phyloP scores from a whole-genome alignment of 1,284 basidiomycete genomes.

The Cryptococcus deneoformans region DNA sequence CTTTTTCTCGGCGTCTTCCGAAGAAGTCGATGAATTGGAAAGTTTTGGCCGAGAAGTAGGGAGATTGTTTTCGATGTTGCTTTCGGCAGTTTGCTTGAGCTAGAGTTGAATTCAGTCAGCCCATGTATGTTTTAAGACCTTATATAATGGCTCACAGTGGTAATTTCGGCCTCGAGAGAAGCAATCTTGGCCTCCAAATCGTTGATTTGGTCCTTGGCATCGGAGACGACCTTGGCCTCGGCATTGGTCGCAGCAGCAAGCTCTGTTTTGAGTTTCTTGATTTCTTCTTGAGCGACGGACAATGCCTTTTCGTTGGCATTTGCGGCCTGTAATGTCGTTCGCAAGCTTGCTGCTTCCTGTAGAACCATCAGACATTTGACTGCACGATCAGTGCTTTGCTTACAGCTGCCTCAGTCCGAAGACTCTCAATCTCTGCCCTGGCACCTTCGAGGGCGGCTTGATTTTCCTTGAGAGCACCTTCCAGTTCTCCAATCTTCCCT shows the following conservation, averaged over 20 bases:
- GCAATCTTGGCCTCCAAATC: constrained; percentile 28
- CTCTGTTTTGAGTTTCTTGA: constrained; percentile 21
- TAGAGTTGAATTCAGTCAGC: neutral
- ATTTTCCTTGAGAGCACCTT: constrained; percentile 83
- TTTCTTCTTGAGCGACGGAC: constrained; percentile 29
- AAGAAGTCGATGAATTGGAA: constrained; percentile 11
- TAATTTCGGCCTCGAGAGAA: constrained; percentile 31
- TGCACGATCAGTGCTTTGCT: constrained; percentile 39
- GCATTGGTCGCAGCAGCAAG: constrained; percentile 1
- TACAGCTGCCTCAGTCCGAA: constrained; percentile 73
- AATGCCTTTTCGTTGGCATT: constrained; percentile 32
- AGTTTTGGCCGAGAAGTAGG: constrained; percentile 1
- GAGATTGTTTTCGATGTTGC: constrained; percentile 6
- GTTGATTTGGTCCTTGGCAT: neutral
- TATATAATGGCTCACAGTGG: constrained; percentile 19
- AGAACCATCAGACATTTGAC: constrained; percentile 7
- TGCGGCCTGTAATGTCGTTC: constrained; percentile 41
- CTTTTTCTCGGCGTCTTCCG: constrained; percentile 40
- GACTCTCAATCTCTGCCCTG: constrained; percentile 81
- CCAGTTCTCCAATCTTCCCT: constrained; percentile 70
- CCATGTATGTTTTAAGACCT: neutral
- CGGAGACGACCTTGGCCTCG: constrained; percentile 1
- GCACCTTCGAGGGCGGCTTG: constrained; percentile 85
- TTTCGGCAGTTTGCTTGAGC: constrained; percentile 19
- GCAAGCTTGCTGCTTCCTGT: constrained; percentile 46